These are phyloP conservation scores for Lipomyces orientalis DNA, from an alignment of 805 yeast species.

Conservation along the genomic window DNA sequence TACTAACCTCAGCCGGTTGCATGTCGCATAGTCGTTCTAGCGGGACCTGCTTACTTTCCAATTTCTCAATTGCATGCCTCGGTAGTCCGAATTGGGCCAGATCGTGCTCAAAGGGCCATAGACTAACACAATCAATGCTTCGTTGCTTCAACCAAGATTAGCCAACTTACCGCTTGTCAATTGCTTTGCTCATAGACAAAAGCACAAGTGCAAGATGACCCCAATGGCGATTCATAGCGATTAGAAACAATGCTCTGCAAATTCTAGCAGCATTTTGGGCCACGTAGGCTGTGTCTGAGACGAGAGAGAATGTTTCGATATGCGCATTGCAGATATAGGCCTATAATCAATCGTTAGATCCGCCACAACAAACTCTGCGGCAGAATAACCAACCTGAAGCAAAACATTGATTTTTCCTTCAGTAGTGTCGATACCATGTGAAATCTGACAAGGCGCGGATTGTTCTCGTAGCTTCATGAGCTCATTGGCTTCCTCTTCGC, in stretches of 20 bases:
- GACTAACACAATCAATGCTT: slow-evolving; percentile 19
- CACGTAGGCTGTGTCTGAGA: slow-evolving; percentile 87
- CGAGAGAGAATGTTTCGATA: slow-evolving; percentile 78
- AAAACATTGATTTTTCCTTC: slow-evolving; percentile 88
- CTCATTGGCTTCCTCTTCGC: slow-evolving; percentile 87
- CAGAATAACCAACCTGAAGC: slow-evolving; percentile 55
- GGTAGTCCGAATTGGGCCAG: slow-evolving; percentile 78
- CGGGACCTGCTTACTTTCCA: slow-evolving; percentile 58
- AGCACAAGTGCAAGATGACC: slow-evolving; percentile 76
- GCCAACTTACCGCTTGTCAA: slow-evolving; percentile 62
- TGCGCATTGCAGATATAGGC: slow-evolving; percentile 79
- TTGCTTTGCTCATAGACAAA: slow-evolving; percentile 81
- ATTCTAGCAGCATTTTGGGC: slow-evolving; percentile 96
- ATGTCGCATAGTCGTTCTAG: slow-evolving; percentile 78
- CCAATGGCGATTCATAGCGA: slow-evolving; percentile 91
- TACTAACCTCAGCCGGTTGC: slow-evolving; percentile 61
- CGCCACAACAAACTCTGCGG: neutral
- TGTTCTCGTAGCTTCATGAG: slow-evolving; percentile 59
- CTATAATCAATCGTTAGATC: neutral
- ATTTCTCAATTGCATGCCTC: slow-evolving; percentile 62
- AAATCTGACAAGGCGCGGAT: slow-evolving; percentile 76
- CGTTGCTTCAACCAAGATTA: neutral
- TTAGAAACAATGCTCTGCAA: slow-evolving; percentile 84
- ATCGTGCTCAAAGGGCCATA: slow-evolving; percentile 94
- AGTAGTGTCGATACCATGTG: slow-evolving; percentile 72